These are phyloP conservation scores for Macrolepiota fuliginosa DNA, from an alignment of 768 basidiomycete genomes.

Conservation along the genomic window DNA sequence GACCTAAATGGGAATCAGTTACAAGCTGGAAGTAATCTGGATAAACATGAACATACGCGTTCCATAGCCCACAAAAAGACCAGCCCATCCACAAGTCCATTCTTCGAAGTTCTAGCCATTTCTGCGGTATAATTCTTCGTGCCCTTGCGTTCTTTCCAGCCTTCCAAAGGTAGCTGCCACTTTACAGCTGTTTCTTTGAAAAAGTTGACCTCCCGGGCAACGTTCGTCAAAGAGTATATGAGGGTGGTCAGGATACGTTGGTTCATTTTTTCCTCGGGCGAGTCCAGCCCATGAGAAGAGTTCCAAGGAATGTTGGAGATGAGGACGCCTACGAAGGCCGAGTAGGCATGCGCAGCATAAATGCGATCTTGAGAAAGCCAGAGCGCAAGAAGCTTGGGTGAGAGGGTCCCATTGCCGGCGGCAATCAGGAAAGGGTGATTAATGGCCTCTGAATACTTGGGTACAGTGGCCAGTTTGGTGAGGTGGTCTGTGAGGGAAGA, in stretches of 20 bases:
- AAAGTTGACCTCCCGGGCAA: conserved; percentile 56
- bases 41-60: conserved; percentile 37
- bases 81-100: conserved; percentile 58
- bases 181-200: conserved; percentile 50
- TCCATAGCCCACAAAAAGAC: conserved; percentile 83
- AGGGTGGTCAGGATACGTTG: conserved; percentile 45
- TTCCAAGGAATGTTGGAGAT: conserved; percentile 59
- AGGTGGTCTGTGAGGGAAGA: conserved; percentile 33
- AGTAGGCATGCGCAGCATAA: conserved; percentile 74
- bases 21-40: background rate
- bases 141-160: conserved; percentile 52
- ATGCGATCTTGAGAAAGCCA: conserved; percentile 75
- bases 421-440: conserved; percentile 57
- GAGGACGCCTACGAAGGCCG: conserved; percentile 65
- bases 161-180: conserved; percentile 43
- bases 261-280: conserved; percentile 34
- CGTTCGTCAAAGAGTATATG: conserved; percentile 51
- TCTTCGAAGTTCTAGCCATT: conserved; percentile 52
- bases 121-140: conserved; percentile 74
- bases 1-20: conserved; percentile 35
- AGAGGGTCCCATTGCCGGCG: conserved; percentile 53
- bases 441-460: conserved; percentile 46
- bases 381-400: conserved; percentile 44
- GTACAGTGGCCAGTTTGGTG: conserved; percentile 29
- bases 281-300: conserved; percentile 25